Percentiles rank a stretch among this genome's conserved stretches.
Conservation (phyloP, 2,329 filamentous ascomycete species). For the Colletotrichum salicis region DNA sequence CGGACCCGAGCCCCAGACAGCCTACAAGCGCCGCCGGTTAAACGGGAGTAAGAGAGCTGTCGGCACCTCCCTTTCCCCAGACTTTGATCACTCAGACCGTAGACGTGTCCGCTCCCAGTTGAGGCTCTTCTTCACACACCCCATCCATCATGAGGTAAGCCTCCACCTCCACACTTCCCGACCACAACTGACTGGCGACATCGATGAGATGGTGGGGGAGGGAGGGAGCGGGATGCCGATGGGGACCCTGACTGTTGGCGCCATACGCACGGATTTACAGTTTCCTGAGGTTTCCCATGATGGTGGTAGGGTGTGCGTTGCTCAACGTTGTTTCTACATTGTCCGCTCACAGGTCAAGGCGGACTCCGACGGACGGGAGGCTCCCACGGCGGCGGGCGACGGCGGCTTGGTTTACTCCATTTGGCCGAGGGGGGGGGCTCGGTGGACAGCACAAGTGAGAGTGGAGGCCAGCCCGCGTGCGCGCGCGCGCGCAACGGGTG, state of each 20-base stretch:
- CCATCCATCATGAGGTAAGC: not conserved
- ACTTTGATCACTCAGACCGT: not conserved
- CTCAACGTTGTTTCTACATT: not conserved
- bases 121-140: not conserved
- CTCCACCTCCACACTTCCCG: not conserved
- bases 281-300: not conserved
- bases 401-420: not conserved
- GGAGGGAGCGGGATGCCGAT: not conserved
- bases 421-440: not conserved
- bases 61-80: not conserved
- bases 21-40: not conserved
- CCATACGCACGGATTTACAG: not conserved
- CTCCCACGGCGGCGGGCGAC: not conserved
- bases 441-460: not conserved
- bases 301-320: not conserved
- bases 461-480: not conserved
- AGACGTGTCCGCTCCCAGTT: not conserved
- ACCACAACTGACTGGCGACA: not conserved
- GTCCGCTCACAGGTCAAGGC: not conserved
- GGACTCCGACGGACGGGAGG: not conserved
- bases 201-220: not conserved
- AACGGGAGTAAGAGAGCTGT: not conserved
- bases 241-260: not conserved
- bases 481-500: not conserved
- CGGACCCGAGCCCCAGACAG: not conserved